Evolutionary conservation across 805 yeast species (phyloP).

Genomic region (Nakazawaea pomicola): DNA sequence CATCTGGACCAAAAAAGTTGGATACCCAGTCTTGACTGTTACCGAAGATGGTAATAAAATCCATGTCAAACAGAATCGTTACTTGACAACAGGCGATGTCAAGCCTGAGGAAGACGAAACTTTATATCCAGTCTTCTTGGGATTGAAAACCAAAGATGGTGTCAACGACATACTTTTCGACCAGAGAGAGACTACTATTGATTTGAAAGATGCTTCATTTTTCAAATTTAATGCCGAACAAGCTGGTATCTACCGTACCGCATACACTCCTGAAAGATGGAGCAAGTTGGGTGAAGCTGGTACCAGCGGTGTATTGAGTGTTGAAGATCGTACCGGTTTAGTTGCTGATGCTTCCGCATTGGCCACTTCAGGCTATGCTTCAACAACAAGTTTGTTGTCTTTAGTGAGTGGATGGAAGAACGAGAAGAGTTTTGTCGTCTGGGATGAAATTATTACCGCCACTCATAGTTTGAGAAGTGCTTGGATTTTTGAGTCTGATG

Average conservation of each 20-base stretch:
- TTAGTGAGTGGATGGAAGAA: conserved; percentile 56
- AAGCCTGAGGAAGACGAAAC: conserved; percentile 67
- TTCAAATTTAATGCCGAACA: conserved; percentile 71
- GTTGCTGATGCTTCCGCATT: conserved; percentile 76
- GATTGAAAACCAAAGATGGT: conserved; percentile 55
- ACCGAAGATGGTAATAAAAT: conserved; percentile 49
- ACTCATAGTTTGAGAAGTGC: conserved; percentile 45
- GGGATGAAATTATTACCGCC: conserved; percentile 54
- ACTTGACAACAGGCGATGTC: conserved; percentile 72
- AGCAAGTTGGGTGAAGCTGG: conserved; percentile 58
- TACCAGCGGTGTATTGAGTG: conserved; percentile 53
- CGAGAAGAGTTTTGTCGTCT: conserved; percentile 60
- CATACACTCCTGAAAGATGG: conserved; percentile 67
- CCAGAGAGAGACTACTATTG: conserved; percentile 34
- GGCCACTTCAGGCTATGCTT: conserved; percentile 64
- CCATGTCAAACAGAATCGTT: conserved; percentile 65
- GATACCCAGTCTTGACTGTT: conserved; percentile 70
- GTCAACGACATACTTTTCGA: conserved; percentile 56
- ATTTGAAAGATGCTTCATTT: conserved; percentile 41
- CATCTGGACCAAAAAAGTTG: conserved; percentile 75
- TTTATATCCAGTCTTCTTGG: conserved; percentile 65
- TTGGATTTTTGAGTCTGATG: conserved; percentile 49
- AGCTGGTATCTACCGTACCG: conserved; percentile 71
- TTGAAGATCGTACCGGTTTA: conserved; percentile 74
- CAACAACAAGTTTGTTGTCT: conserved; percentile 54